phyloP scores from a whole-genome alignment of 2,329 filamentous ascomycete genomes.

The Leptoxyphium fumago region DNA sequence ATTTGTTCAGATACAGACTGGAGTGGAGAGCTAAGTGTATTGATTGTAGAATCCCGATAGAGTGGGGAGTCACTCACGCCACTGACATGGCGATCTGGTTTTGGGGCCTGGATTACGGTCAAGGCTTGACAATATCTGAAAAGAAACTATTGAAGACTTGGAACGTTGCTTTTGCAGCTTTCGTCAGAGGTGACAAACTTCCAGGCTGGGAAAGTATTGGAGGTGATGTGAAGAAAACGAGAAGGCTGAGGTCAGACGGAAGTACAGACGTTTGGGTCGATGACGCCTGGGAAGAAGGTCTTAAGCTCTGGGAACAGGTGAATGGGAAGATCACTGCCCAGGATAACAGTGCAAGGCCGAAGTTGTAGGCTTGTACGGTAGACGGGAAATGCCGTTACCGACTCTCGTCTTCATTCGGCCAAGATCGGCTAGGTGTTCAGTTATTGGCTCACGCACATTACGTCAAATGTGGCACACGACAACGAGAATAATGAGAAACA shows the following conservation, averaged over 20 bases:
- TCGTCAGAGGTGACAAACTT: constrained; percentile 23
- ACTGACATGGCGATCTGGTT: constrained; percentile 43
- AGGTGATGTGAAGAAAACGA: constrained; percentile 23
- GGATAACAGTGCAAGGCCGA: background rate
- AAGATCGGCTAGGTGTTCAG: too few species aligned
- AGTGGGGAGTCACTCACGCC: constrained; percentile 41
- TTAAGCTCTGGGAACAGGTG: constrained; percentile 33
- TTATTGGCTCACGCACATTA: too few species aligned
- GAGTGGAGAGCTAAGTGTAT: constrained; percentile 38
- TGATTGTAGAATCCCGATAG: constrained; percentile 25
- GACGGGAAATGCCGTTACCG: too few species aligned
- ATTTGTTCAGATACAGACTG: constrained; percentile 39
- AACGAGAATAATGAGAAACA: too few species aligned
- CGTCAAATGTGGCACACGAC: too few species aligned
- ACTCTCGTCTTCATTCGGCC: too few species aligned
- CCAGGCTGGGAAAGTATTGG: background rate
- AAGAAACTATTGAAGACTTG: constrained; percentile 27
- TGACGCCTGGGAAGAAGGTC: constrained; percentile 29
- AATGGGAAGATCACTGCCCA: constrained; percentile 9
- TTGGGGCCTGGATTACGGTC: constrained; percentile 33
- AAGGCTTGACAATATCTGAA: constrained; percentile 27
- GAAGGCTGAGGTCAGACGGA: constrained; percentile 32
- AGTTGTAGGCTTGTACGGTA: background rate
- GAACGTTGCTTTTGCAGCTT: constrained; percentile 24
- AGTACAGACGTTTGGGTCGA: constrained; percentile 33